Percentiles rank a stretch among this genome's conserved stretches.
phyloP scores from a whole-genome alignment of 371 early-diverging fungal genomes.

The Circinella minor region DNA sequence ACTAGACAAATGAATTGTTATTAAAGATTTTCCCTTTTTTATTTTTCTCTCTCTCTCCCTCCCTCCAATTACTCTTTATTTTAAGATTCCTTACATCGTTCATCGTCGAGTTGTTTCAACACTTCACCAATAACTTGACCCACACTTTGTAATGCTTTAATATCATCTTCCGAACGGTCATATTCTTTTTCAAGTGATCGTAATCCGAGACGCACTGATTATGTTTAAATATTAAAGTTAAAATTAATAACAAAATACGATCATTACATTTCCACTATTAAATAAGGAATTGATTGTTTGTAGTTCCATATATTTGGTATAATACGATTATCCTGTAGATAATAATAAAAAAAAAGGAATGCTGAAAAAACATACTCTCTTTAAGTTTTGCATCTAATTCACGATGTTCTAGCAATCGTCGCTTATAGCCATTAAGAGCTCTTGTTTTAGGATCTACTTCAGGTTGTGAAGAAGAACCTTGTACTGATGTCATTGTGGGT shows the following conservation, averaged over 20 bases:
- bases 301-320: no score
- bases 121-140: slow-evolving; percentile 99
- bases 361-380: slow-evolving; percentile 70
- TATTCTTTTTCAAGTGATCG: slow-evolving; percentile 85
- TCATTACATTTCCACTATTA: no score
- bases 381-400: slow-evolving; percentile 95
- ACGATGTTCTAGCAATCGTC: slow-evolving; percentile 89
- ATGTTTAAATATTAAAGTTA: neutral
- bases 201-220: slow-evolving; percentile 85
- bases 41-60: neutral
- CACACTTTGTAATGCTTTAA: slow-evolving; percentile 98
- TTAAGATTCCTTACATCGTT: slow-evolving; percentile 77
- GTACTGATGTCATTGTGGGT: slow-evolving; percentile 14
- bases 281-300: no score
- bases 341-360: neutral
- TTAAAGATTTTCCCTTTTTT: neutral
- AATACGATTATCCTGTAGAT: no score
- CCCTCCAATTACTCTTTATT: neutral
- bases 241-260: neutral
- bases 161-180: slow-evolving; percentile 97
- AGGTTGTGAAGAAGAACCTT: slow-evolving; percentile 39
- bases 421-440: slow-evolving; percentile 86
- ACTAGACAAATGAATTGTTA: slow-evolving; percentile 51
- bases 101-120: slow-evolving; percentile 97
- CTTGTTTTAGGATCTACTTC: slow-evolving; percentile 58